Evolutionary conservation across 139 green algal genomes (phyloP), one percentile per base, ranked within the genome.

Genomic region (Micractinium conductrix): DNA sequence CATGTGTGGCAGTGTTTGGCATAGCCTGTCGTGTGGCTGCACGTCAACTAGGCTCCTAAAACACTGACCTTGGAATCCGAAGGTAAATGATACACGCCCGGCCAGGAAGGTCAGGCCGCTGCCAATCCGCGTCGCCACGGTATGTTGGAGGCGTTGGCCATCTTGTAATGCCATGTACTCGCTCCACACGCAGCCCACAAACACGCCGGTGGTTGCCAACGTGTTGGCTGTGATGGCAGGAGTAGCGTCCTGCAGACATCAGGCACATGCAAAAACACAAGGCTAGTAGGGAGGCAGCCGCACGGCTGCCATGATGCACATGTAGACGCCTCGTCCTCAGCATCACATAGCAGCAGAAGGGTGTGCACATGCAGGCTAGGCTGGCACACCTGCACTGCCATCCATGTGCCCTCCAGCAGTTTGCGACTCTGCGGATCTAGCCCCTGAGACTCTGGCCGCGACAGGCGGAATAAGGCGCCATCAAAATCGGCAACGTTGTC

Each of bases 381-480:
- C 22, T 44, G 10, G n/a, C 24, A 1, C 8, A 81, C 48, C 75
- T 38, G 44, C 16, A 82, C 55, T 58, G 81, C 88, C 4, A 43
- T 28, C 24, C 48, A 48, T 2, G 62, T n/a, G 21, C 94, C 79
- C 70, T 96, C 88, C 48, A 96, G 78, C 43, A 96, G 89, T 73
- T 96, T 37, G 33, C 94, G 90, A 75, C 93, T 88, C 83, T 97
- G 94, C 2, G 94, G 94, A 79, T 97, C 94, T 91, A 98, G 95
- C 33, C 88, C 87, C 3, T 84, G 22, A 21, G 90, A 90, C 58
- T 96, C 93, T 8, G 74, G n/a, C 19, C 72, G 53, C 0, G 83
- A 89, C 53, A 97, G 78, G 2, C 88, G 88, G 74, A 96, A 95
- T 0, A 83, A 83, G 30, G 55, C 58, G 1, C 88, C 79, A 62